A percentile compares a stretch with the other conserved stretches of the same genome.
These are phyloP conservation scores for Cutaneotrichosporon mucoides DNA, from an alignment of 1,284 basidiomycete species.

Conservation along the genomic window DNA sequence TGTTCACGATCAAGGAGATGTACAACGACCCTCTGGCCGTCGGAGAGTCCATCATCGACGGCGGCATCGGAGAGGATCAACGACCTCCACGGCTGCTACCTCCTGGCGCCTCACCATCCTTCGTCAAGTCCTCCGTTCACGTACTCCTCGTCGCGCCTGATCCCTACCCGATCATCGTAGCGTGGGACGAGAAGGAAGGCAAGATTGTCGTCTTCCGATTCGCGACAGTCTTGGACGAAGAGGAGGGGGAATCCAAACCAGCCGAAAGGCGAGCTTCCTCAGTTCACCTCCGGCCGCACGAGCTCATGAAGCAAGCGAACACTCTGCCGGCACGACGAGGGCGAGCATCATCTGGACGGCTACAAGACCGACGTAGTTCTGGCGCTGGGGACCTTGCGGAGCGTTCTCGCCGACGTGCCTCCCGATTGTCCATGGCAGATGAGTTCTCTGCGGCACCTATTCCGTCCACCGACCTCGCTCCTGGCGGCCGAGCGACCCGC, in stretches of 20 bases:
- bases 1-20: slow-evolving; percentile 71
- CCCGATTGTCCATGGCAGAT: slow-evolving; percentile 25
- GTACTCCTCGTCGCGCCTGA: slow-evolving; percentile 28
- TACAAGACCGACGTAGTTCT: slow-evolving; percentile 3
- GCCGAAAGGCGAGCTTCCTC: background rate
- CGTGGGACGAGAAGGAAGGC: slow-evolving; percentile 23
- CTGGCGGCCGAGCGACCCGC: background rate
- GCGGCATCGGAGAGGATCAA: background rate
- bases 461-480: too few relatives aligned
- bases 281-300: slow-evolving; percentile 25
- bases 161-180: slow-evolving; percentile 35
- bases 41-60: slow-evolving; percentile 24
- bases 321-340: background rate
- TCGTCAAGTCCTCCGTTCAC: slow-evolving; percentile 3
- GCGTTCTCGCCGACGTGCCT: slow-evolving; percentile 28
- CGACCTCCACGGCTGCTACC: background rate
- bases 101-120: background rate
- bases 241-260: background rate
- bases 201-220: slow-evolving; percentile 40
- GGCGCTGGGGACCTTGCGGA: slow-evolving; percentile 30
- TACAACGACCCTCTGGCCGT: slow-evolving; percentile 70
- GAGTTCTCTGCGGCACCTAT: background rate
- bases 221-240: slow-evolving; percentile 12
- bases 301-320: slow-evolving; percentile 23
- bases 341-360: background rate